Conservation (phyloP, 805 yeast species). For the Candida loeiensis region DNA sequence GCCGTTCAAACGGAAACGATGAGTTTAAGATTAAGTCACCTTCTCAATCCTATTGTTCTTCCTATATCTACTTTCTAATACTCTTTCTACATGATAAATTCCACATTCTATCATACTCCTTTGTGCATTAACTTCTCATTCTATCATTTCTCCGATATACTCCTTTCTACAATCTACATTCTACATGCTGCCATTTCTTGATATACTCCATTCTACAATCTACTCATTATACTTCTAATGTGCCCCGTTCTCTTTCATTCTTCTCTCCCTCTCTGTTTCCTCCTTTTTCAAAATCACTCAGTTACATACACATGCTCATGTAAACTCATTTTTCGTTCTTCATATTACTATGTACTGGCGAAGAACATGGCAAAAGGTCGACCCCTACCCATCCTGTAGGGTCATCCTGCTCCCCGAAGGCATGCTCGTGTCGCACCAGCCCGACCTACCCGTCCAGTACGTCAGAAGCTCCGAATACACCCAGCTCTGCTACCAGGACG, state of each 20-base stretch:
- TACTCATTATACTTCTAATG: no score
- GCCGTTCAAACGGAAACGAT: no score
- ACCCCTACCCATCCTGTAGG: slow-evolving; percentile 30
- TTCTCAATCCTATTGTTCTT: no score
- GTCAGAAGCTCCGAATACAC: slow-evolving; percentile 23
- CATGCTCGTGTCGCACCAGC: slow-evolving; percentile 27
- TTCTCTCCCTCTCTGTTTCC: neutral
- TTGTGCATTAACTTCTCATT: neutral
- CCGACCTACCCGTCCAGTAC: slow-evolving; percentile 19
- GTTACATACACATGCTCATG: neutral
- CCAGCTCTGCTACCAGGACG: slow-evolving; percentile 30
- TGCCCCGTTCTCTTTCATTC: neutral
- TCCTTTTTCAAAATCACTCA: neutral
- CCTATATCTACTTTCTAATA: neutral
- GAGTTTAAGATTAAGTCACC: no score
- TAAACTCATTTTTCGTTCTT: neutral
- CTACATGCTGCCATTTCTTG: no score
- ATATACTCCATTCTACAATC: no score
- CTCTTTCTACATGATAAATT: no score
- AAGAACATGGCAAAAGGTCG: slow-evolving; percentile 17
- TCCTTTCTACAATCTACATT: neutral
- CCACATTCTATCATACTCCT: no score
- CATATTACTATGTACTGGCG: slow-evolving; percentile 34
- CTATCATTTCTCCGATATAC: neutral
- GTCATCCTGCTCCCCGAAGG: slow-evolving; percentile 31